phyloP scores from a whole-genome alignment of 805 yeast genomes.

The Candida sanyiensis region DNA sequence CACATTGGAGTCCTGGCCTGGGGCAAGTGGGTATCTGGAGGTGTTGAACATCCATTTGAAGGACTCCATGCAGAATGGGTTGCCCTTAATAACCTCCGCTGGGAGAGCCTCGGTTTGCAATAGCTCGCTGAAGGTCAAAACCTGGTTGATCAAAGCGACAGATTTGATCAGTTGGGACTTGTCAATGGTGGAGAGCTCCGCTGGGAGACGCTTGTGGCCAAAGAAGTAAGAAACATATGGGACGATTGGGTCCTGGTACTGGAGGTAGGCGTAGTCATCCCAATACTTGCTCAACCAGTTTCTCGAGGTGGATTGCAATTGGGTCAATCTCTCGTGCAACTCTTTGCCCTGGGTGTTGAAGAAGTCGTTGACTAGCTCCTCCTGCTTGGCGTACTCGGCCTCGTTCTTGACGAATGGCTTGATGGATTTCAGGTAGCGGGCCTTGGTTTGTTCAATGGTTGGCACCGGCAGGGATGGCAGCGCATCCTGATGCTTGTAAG shows the following conservation, averaged over 20 bases:
- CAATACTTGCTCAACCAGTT: conserved; percentile 92
- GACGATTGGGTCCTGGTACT: conserved; percentile 89
- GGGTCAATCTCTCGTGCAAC: conserved; percentile 60
- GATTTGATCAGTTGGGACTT: conserved; percentile 67
- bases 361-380: conserved; percentile 59
- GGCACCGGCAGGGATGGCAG: conserved; percentile 91
- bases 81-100: conserved; percentile 70
- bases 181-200: conserved; percentile 41
- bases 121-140: conserved; percentile 58
- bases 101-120: conserved; percentile 70
- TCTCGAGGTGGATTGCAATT: conserved; percentile 41
- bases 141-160: conserved; percentile 62
- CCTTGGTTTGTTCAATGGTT: conserved; percentile 60
- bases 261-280: conserved; percentile 90
- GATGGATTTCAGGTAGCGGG: conserved; percentile 64
- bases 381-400: conserved; percentile 48
- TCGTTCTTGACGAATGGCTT: conserved; percentile 55
- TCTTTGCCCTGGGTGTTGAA: conserved; percentile 58
- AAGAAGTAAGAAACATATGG: conserved; percentile 92
- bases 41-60: conserved; percentile 89
- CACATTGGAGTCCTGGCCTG: conserved; percentile 56
- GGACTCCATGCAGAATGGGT: conserved; percentile 93
- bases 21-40: conserved; percentile 67
- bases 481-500: conserved; percentile 63
- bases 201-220: conserved; percentile 62